Evolutionary conservation across 2,329 filamentous ascomycete species (phyloP), one percentile per base, ranked within the genome.

Genomic region (Pseudogymnoascus sp.): DNA sequence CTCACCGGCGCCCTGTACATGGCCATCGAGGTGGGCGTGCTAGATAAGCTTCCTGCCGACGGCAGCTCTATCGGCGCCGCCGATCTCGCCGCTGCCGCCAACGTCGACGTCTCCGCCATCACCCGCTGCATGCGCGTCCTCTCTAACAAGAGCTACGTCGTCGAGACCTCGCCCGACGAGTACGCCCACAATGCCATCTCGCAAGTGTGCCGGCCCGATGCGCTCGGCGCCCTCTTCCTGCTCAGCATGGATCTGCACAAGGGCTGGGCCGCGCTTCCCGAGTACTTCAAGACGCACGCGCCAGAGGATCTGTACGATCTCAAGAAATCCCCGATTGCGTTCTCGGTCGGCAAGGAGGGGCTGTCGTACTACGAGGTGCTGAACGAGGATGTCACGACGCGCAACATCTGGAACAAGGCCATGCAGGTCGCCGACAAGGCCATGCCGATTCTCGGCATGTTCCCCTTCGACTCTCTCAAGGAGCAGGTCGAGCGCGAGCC

Each of bases 361-460:
- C 70, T 72, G 68, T 74, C 72, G 6, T 75, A 75, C 63, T 75
- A 74, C 16, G 73, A 75, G 60, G 65, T 73, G 1, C 63, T 75
- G 6, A 73, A 75, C 11, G 53, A 66, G 3, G 67, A 74, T 38
- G 66, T 65, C 6, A 70, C 72, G 42, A 67, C 67, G n/a, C 71
- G 73, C 6, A 67, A 70, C 13, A 65, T 74, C n/a, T 75, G 74
- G 74, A 74, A 75, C 61, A 65, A 66, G 16, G 72, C 69, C 44
- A 70, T 75, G 67, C 68, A 71, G 38, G 68, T 69, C 53, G 68
- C 72, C 16, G 72, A 74, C 14, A 68, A 73, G 59, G 59, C 73
- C 19, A 75, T 75, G 68, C 74, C 74, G 6, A 70, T 75, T 13
- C 42, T 66, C 2, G 74, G 73, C 60, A 75, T 75, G 74, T 75